These are phyloP conservation scores for Chytridiales sp. DNA, from an alignment of 371 early-diverging fungal genomes.

Conservation along the genomic window DNA sequence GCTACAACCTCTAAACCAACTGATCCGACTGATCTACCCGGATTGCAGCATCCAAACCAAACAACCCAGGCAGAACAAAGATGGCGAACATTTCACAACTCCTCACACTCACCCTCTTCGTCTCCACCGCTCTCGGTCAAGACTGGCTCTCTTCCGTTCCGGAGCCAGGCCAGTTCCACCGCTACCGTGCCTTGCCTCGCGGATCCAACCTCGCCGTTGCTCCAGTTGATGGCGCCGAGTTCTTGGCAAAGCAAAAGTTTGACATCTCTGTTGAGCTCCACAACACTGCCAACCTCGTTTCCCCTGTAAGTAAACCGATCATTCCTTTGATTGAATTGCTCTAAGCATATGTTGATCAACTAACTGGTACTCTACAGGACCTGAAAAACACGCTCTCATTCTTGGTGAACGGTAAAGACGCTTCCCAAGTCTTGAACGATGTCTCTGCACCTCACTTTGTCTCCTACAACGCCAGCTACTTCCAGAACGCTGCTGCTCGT, in stretches of 20 bases:
- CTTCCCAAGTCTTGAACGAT: conserved; percentile 5
- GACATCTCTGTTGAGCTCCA: conserved; percentile 41
- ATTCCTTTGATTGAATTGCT: no score
- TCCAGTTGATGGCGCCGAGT: conserved; percentile 44
- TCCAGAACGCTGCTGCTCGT: conserved; percentile 53
- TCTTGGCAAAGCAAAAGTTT: conserved; percentile 34
- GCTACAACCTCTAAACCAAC: no score
- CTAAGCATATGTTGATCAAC: no score
- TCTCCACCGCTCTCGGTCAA: conserved; percentile 5
- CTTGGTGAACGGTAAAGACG: conserved; percentile 29
- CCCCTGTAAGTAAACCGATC: no score
- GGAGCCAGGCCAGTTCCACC: conserved; percentile 21
- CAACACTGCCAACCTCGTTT: conserved; percentile 14
- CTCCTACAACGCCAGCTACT: conserved; percentile 37
- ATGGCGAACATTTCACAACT: no score
- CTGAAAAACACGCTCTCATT: conserved; percentile 21
- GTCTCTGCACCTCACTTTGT: conserved; percentile 13
- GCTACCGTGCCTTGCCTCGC: conserved; percentile 32
- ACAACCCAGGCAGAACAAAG: no score
- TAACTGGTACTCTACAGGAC: no score
- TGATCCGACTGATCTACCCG: no score
- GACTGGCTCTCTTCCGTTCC: conserved; percentile 14
- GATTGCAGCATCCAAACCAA: no score
- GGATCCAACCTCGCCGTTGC: conserved; percentile 33
- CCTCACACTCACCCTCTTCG: no score